Evolutionary conservation across 78 protist genomes (phyloP).

Genomic region (Isochrysis galbana): DNA sequence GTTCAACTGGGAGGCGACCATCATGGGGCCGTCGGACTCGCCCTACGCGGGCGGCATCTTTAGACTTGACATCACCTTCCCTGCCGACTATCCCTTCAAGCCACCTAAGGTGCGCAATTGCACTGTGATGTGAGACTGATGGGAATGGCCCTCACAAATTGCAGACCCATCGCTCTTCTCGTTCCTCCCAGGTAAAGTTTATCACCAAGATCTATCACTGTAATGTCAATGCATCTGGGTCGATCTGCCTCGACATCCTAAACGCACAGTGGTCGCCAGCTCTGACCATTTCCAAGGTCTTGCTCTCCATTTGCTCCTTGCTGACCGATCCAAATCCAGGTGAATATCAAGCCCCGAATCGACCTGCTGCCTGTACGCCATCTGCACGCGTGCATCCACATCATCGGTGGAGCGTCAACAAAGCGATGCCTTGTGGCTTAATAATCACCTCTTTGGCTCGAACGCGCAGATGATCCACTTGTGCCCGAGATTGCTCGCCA

Average conservation of each 20-base stretch:
- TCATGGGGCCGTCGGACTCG: conserved; percentile 80
- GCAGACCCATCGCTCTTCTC: too few relatives aligned
- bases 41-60: conserved; percentile 92
- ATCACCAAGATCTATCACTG: conserved; percentile 86
- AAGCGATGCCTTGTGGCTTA: too few relatives aligned
- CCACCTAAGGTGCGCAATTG: conserved; percentile 91
- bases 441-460: too few relatives aligned
- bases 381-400: too few relatives aligned
- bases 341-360: too few relatives aligned
- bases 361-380: too few relatives aligned
- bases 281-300: conserved; percentile 68
- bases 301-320: too few relatives aligned
- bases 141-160: too few relatives aligned
- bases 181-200: conserved; percentile 65
- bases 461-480: too few relatives aligned
- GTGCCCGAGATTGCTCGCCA: too few relatives aligned
- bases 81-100: conserved; percentile 96
- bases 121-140: too few relatives aligned
- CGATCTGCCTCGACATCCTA: conserved; percentile 88
- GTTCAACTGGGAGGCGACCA: conserved; percentile 93
- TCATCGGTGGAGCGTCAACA: too few relatives aligned
- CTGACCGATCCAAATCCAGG: conserved; percentile 79
- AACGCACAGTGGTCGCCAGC: conserved; percentile 78
- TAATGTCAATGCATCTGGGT: conserved; percentile 80
- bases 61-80: conserved; percentile 78